Conservation (phyloP, 2,329 filamentous ascomycete genomes). For the Phyllachora maydis region DNA sequence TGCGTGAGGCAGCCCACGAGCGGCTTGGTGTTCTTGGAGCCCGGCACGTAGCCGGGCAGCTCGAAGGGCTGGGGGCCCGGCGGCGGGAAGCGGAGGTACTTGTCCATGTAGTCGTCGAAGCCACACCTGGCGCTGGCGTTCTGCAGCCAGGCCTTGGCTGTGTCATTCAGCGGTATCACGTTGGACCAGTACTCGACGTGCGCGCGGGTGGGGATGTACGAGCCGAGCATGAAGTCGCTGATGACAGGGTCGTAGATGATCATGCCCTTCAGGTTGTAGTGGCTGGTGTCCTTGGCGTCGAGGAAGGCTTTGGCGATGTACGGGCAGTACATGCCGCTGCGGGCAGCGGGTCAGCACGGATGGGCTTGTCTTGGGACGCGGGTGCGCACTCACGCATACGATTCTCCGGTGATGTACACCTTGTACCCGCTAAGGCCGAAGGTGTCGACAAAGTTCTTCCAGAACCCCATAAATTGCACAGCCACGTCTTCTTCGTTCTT, state of each 20-base stretch:
- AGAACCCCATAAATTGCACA: slow-evolving; percentile 54
- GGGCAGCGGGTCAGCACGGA: slow-evolving; percentile 3
- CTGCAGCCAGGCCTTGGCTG: slow-evolving; percentile 28
- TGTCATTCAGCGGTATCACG: slow-evolving; percentile 43
- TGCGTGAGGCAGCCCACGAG: slow-evolving; percentile 39
- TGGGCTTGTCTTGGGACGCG: too few species aligned
- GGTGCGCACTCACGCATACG: slow-evolving; percentile 30
- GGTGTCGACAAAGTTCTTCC: slow-evolving; percentile 54
- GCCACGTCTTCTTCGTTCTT: slow-evolving; percentile 47
- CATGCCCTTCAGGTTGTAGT: slow-evolving; percentile 48
- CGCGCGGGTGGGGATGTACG: slow-evolving; percentile 25
- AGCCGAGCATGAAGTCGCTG: slow-evolving; percentile 23
- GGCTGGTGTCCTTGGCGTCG: slow-evolving; percentile 38
- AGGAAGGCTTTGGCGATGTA: slow-evolving; percentile 59
- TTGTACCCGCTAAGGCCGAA: slow-evolving; percentile 48
- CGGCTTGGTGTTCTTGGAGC: slow-evolving; percentile 13
- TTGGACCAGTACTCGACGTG: slow-evolving; percentile 39
- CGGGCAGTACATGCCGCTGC: slow-evolving; percentile 48
- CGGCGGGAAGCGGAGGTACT: slow-evolving; percentile 49
- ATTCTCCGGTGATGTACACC: slow-evolving; percentile 55
- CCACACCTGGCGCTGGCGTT: slow-evolving; percentile 36
- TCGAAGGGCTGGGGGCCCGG: slow-evolving; percentile 31
- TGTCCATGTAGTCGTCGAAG: slow-evolving; percentile 37
- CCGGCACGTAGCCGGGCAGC: slow-evolving; percentile 17
- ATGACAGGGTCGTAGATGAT: slow-evolving; percentile 55